Evolutionary conservation across 2,329 filamentous ascomycete species (phyloP), one percentile per base, ranked within the genome.

Genomic region (Arthrobotrys sphaeroides): DNA sequence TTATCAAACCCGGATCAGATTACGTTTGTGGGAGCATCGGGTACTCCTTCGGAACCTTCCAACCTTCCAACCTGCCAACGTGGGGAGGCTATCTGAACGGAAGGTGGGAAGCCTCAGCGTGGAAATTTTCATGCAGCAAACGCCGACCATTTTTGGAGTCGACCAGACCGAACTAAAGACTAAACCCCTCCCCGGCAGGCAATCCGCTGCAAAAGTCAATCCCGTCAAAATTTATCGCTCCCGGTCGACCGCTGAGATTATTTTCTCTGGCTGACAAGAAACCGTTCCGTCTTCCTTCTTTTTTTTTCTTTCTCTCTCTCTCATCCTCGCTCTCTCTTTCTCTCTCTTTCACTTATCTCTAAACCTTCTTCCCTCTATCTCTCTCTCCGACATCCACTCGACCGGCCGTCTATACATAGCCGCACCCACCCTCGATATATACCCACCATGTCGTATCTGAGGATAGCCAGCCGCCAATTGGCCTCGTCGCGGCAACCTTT

Each of bases 1-100:
- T 74, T 74, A 74, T 74, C 70, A 24, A 36, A 57, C 18, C 33
- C 70, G 70, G 70, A 74, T 74, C 70, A 68, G 70, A 74, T 74
- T 74, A 74, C 64, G 70, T 42, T n/a, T 53, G 42, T 51, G 53
- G 65, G 60, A 64, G 24, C 7, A 28, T 45, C 53, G 47, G 65
- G 65, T 42, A 53, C 59, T 31, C 36, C 10, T 51, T 62, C 57
- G 42, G 55, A 62, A 62, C 33, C 6, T 6, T 6, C 6, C 33
- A 6, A 38, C 6, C 33, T 38, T 6, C 33, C 13, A 13, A 38
- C 33, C 6, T 6, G 20, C 64, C 49, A 55, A 20, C 70, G 62
- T 61, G 60, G 53, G 68, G 68, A 66, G 49, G 61, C 36, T 33
- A 22, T 57, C 42, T 28, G 45, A 31, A 70, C 38, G 67, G 69